Evolutionary conservation across 768 basidiomycete genomes (phyloP), one percentile per base, ranked within the genome.

Genomic region (Naganishia randhawae): DNA sequence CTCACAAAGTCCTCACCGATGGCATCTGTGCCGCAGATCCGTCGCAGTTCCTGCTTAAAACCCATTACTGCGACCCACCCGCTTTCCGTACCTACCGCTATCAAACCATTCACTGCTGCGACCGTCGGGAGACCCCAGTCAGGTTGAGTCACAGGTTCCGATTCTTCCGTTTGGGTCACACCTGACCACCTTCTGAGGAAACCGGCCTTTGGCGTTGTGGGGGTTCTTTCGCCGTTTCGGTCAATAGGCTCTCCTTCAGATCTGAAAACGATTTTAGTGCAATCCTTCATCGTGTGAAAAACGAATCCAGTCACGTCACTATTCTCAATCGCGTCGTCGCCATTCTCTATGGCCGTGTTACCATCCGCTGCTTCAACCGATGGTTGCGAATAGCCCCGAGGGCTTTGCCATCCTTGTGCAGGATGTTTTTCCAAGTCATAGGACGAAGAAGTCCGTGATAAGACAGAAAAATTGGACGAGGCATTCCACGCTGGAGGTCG

Each of bases 41-140:
- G 86, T 72, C 86, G 86, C 70, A 95, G 75, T 7, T 86, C 87
- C 78, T 98, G 95, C 74, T 88, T 88, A 77, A 96, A 97, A 78
- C 92, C 91, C 78, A 91, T 94, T 1, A 97, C 88, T 54, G 86
- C 83, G 50, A 90, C 83, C 74, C 84, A 86, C 14, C 94, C 96
- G 33, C 82, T 82, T 52, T 88, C 86, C 8, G 90, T 93, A 17
- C 96, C 96, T 8, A 97, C 82, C 72, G 92, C 96, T 37, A 99
- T 86, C 66, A 94, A 81, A 0, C 93, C 94, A 73, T 90, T 91
- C 14, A 90, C 89, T 11, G 89, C 86, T 66, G 97, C 77, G 10
- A 89, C 89, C 0, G 88, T 92, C 6, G 95, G 93, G 0, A n/a
- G 35, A 27, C 57, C 57, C 57, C 57, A 41, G 25, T 61, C 35